These are phyloP conservation scores for Tetracladium setigerum DNA, from an alignment of 495 filamentous ascomycete genomes.

Conservation along the genomic window DNA sequence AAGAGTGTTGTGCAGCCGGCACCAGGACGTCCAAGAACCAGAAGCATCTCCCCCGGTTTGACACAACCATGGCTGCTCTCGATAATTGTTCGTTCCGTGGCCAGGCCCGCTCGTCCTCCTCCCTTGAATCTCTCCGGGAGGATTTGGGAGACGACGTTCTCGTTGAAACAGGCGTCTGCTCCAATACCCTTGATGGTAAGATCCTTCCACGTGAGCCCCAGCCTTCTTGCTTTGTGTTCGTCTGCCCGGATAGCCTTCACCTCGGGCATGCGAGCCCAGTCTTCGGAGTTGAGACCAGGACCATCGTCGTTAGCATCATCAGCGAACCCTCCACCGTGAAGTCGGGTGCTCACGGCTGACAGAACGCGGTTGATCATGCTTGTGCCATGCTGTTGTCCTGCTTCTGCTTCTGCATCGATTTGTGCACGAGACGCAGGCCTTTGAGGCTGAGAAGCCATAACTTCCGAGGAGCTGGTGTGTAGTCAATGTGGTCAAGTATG, in stretches of 20 bases:
- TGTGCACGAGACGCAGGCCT: too few relatives aligned
- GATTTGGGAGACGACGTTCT: constrained; percentile 53
- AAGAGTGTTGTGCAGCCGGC: constrained; percentile 85
- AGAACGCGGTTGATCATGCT: too few relatives aligned
- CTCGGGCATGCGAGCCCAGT: constrained; percentile 35
- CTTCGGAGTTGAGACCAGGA: constrained; percentile 17
- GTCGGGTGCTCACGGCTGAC: too few relatives aligned
- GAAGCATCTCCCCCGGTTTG: constrained; percentile 81
- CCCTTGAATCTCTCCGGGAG: not conserved
- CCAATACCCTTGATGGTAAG: constrained; percentile 63
- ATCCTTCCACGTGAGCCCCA: constrained; percentile 51
- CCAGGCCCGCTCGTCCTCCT: too few relatives aligned
- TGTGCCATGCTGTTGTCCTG: too few relatives aligned
- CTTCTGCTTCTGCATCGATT: too few relatives aligned
- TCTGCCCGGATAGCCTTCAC: constrained; percentile 53
- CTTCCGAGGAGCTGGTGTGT: too few relatives aligned
- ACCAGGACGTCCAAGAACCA: constrained; percentile 82
- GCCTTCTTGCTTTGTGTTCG: constrained; percentile 55
- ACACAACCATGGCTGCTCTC: constrained; percentile 49
- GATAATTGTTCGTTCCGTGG: constrained; percentile 27
- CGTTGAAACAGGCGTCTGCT: constrained; percentile 58
- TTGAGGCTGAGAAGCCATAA: too few relatives aligned
- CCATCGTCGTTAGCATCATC: too few relatives aligned
- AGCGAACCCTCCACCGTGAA: too few relatives aligned
- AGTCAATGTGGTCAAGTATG: too few relatives aligned